phyloP scores from a whole-genome alignment of 2,329 filamentous ascomycete species.

The Dichotomopilus funicola region DNA sequence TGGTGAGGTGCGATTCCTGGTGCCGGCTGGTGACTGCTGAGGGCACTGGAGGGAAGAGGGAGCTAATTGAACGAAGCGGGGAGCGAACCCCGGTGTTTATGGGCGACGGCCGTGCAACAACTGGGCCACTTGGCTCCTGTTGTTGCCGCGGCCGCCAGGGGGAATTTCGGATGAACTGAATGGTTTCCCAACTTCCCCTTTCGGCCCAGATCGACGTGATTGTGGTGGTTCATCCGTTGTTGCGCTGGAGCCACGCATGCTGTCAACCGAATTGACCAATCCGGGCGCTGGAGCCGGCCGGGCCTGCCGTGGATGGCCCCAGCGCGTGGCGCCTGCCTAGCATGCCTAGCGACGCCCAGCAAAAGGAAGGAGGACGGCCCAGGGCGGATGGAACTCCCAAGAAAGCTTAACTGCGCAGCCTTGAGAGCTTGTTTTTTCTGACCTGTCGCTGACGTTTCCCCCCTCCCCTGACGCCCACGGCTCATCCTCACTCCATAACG shows the following conservation, averaged over 20 bases:
- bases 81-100: not conserved
- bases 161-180: not conserved
- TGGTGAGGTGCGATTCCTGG: not conserved
- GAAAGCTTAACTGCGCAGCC: constrained; percentile 6
- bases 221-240: not conserved
- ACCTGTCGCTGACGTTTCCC: not conserved
- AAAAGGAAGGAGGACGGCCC: not conserved
- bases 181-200: constrained; percentile 5
- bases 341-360: not conserved
- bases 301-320: too few species aligned
- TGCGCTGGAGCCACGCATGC: not conserved
- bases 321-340: not conserved
- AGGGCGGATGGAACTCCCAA: not conserved
- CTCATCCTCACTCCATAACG: too few species aligned
- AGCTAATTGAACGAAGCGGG: too few species aligned
- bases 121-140: too few species aligned
- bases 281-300: not conserved
- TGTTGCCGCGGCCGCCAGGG: not conserved
- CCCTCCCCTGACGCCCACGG: too few species aligned
- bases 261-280: constrained; percentile 6
- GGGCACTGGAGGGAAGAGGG: not conserved
- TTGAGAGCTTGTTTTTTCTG: constrained; percentile 4
- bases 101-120: not conserved
- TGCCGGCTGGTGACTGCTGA: not conserved
- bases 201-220: not conserved